These are phyloP conservation scores for Cucumis sativus DNA, from an alignment of 306 rosid genomes.

Conservation along the genomic window Cucumber_9930_V3 NC_026657.2:1919001-1919500, in stretches of 20 bases:
- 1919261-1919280: background rate
- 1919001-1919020: too few relatives aligned
- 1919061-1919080: too few relatives aligned
- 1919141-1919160: background rate
- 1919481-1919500: background rate
- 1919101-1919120: background rate
- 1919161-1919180: background rate
- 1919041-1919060: too few relatives aligned
- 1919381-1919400: background rate
- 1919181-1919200: background rate
- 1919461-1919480: background rate
- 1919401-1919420: background rate
- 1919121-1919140: background rate
- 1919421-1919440: background rate
- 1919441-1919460: background rate
- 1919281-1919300: background rate
- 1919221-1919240: conserved; percentile 11
- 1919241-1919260: background rate
- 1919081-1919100: too few relatives aligned
- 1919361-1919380: background rate
- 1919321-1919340: conserved; percentile 12
- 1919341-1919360: background rate
- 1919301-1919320: background rate
- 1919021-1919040: too few relatives aligned
- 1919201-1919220: conserved; percentile 15